A percentile compares a stretch with the other conserved stretches of the same genome.
phyloP scores from a whole-genome alignment of 331 rosid species.

The Quercus lobata region DNA sequence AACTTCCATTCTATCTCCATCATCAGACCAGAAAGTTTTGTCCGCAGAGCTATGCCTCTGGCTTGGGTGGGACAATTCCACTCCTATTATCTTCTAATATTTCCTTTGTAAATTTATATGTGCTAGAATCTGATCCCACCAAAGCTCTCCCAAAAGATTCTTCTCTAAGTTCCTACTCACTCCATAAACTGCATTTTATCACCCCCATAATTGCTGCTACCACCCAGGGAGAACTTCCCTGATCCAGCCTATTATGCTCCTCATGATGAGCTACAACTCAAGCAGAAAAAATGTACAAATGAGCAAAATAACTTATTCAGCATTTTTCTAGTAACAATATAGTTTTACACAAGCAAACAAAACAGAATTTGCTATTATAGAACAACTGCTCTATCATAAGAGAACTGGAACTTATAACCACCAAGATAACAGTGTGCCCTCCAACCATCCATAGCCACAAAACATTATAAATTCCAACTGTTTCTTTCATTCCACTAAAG shows the following conservation, averaged over 20 bases:
- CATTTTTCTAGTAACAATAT: neutral
- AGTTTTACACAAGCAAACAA: conserved; percentile 8
- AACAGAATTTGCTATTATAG: neutral
- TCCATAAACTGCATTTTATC: conserved; percentile 19
- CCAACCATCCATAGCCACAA: neutral
- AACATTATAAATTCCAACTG: neutral
- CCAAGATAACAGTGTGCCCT: neutral
- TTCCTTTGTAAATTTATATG: conserved; percentile 20
- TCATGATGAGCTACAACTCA: conserved; percentile 30
- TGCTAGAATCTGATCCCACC: conserved; percentile 22
- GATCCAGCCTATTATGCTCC: conserved; percentile 21
- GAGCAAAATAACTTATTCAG: neutral
- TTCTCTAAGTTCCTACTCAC: conserved; percentile 17
- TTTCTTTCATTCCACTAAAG: neutral
- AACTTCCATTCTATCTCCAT: too few species aligned
- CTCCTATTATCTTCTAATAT: conserved; percentile 24
- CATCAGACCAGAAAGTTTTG: too few species aligned
- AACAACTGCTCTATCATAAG: neutral
- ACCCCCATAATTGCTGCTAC: neutral
- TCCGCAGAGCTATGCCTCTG: too few species aligned
- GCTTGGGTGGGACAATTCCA: neutral
- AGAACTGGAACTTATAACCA: neutral
- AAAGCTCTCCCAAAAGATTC: neutral
- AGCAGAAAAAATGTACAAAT: conserved; percentile 6
- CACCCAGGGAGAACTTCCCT: conserved; percentile 1